A percentile compares a stretch with the other conserved stretches of the same genome.
Conservation (phyloP, 768 basidiomycete genomes). For the Hortiboletus campestris region DNA sequence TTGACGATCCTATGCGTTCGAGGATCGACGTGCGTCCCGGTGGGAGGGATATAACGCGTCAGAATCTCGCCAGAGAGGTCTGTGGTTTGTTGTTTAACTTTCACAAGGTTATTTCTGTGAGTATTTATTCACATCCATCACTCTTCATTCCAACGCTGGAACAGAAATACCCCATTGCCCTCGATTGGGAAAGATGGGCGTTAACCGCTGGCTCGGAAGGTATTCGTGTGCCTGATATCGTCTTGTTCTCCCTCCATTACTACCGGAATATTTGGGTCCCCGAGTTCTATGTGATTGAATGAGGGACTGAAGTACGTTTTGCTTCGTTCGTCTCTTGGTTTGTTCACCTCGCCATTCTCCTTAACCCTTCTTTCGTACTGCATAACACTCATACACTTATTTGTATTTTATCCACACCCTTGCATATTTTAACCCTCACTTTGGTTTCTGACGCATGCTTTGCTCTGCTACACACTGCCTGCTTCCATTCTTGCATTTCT, state of each 20-base stretch:
- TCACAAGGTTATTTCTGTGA: conserved; percentile 3
- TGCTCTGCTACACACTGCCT: neutral
- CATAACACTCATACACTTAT: neutral
- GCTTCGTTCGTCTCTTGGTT: neutral
- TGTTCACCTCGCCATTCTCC: neutral
- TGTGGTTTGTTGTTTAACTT: conserved; percentile 11
- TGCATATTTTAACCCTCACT: neutral
- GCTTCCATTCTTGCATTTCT: neutral
- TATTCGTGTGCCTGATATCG: conserved; percentile 16
- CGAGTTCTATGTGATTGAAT: conserved; percentile 28
- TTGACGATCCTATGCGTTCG: conserved; percentile 6
- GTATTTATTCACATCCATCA: neutral
- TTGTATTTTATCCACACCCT: neutral
- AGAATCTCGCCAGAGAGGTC: conserved; percentile 18
- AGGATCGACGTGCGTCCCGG: conserved; percentile 11
- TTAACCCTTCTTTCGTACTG: neutral
- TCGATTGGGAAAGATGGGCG: conserved; percentile 21
- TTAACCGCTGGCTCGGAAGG: conserved; percentile 13
- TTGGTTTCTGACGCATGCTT: neutral
- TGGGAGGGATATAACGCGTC: conserved; percentile 18
- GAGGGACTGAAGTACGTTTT: neutral
- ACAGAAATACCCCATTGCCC: conserved; percentile 10
- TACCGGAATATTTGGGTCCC: conserved; percentile 30
- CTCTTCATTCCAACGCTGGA: neutral
- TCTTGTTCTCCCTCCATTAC: conserved; percentile 25